phyloP scores from a whole-genome alignment of 2,329 filamentous ascomycete species.

The Fusarium verrucosum region DNA sequence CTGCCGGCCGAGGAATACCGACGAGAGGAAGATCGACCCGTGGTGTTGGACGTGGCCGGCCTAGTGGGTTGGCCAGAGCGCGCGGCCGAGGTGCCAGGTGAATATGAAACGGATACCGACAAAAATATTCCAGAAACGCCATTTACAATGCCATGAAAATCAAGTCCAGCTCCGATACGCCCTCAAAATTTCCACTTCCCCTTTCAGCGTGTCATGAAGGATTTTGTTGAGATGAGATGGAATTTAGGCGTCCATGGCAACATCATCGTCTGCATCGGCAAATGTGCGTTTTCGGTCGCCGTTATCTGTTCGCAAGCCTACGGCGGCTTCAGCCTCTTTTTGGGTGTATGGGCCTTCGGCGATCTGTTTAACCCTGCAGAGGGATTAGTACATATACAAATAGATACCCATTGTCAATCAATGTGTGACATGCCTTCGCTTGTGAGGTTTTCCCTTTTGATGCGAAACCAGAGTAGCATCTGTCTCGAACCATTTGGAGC shows the following conservation, averaged over 20 bases:
- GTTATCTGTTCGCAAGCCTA: slow-evolving; percentile 77
- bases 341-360: slow-evolving; percentile 87
- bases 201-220: slow-evolving; percentile 1
- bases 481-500: slow-evolving; percentile 95
- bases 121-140: slow-evolving; percentile 30
- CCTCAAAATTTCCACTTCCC: neutral
- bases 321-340: slow-evolving; percentile 83
- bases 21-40: slow-evolving; percentile 45
- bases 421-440: slow-evolving; percentile 69
- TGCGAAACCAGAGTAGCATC: slow-evolving; percentile 80
- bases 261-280: slow-evolving; percentile 39
- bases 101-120: slow-evolving; percentile 32
- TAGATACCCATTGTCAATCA: slow-evolving; percentile 12
- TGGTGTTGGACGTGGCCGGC: slow-evolving; percentile 48
- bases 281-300: slow-evolving; percentile 30
- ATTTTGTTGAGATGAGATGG: slow-evolving; percentile 5
- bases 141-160: slow-evolving; percentile 18
- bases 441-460: slow-evolving; percentile 89
- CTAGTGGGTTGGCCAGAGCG: slow-evolving; percentile 58
- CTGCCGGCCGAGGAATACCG: slow-evolving; percentile 51
- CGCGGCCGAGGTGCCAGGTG: slow-evolving; percentile 59
- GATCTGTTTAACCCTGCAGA: slow-evolving; percentile 77
- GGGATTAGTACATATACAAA: slow-evolving; percentile 32
- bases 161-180: slow-evolving; percentile 19
- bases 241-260: slow-evolving; percentile 49